phyloP scores from a whole-genome alignment of 1,139 yeast genomes.

The Geotrichum macrosporum region DNA sequence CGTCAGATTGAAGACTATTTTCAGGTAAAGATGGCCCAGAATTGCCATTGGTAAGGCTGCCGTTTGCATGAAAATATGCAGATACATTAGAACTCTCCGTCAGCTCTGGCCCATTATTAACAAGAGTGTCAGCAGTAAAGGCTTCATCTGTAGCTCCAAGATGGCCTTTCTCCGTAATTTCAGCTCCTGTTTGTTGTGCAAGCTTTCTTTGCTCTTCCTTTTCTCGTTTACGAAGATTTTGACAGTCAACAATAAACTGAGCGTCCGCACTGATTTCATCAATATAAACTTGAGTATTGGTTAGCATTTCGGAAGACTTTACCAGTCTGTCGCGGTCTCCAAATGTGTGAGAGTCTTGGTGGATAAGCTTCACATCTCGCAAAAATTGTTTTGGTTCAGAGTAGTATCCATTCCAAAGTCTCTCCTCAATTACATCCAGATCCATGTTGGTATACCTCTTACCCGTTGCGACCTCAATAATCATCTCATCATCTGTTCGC shows the following conservation, averaged over 20 bases:
- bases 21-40: background rate
- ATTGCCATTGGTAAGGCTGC: background rate
- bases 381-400: slow-evolving; percentile 89
- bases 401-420: slow-evolving; percentile 95
- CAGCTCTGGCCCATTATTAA: background rate
- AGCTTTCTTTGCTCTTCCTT: slow-evolving; percentile 21
- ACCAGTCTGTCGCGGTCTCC: slow-evolving; percentile 83
- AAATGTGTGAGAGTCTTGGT: slow-evolving; percentile 64
- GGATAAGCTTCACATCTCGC: slow-evolving; percentile 78
- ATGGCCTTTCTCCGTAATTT: background rate
- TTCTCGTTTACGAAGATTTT: slow-evolving; percentile 68
- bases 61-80: background rate
- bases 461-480: slow-evolving; percentile 72
- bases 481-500: slow-evolving; percentile 65
- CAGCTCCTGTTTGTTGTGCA: background rate
- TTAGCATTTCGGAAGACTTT: slow-evolving; percentile 92
- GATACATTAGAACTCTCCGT: background rate
- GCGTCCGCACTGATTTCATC: slow-evolving; percentile 72
- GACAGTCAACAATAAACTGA: slow-evolving; percentile 72
- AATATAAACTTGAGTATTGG: slow-evolving; percentile 91
- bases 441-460: slow-evolving; percentile 80
- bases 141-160: too few relatives aligned
- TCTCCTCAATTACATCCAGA: slow-evolving; percentile 85
- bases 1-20: too few relatives aligned
- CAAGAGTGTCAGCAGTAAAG: background rate